These are phyloP conservation scores for Carex kokanica DNA, from an alignment of 176 grass and related monocot genomes.

Conservation along the genomic window DNA sequence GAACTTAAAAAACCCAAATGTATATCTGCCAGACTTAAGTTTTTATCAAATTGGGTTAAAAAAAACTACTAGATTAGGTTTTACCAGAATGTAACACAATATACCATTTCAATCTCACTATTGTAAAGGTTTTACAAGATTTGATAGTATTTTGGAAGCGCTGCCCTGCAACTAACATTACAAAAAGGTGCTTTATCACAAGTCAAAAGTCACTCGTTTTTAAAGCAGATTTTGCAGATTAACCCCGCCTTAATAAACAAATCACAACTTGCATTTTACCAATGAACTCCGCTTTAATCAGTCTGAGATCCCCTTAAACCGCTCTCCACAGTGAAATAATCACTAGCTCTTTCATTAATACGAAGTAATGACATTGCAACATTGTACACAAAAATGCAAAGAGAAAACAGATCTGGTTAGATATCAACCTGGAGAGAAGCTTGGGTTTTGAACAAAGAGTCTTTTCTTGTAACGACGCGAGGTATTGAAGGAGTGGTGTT, in stretches of 20 bases:
- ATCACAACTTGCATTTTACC: not conserved
- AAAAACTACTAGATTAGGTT: not conserved
- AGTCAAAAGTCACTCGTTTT: not conserved
- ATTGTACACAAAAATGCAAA: not conserved
- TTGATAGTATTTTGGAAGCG: not conserved
- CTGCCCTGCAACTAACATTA: too few relatives aligned
- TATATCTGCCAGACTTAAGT: not conserved
- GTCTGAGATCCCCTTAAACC: not conserved
- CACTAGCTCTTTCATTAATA: not conserved
- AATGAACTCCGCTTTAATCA: not conserved
- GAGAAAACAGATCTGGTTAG: not conserved
- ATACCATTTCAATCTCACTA: not conserved
- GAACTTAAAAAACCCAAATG: not conserved
- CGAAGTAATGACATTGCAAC: not conserved
- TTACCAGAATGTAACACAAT: not conserved
- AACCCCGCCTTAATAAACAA: not conserved
- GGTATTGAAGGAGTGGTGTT: not conserved
- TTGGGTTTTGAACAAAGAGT: not conserved
- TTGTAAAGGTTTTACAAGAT: not conserved
- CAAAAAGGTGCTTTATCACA: not conserved
- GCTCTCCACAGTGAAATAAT: not conserved
- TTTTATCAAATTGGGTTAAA: not conserved
- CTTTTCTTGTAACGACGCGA: not conserved
- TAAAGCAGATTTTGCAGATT: not conserved
- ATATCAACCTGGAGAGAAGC: conserved; percentile 18